These are phyloP conservation scores for Phytophthora litchii DNA, from an alignment of 352 stramenopile species.

Conservation along the genomic window DNA sequence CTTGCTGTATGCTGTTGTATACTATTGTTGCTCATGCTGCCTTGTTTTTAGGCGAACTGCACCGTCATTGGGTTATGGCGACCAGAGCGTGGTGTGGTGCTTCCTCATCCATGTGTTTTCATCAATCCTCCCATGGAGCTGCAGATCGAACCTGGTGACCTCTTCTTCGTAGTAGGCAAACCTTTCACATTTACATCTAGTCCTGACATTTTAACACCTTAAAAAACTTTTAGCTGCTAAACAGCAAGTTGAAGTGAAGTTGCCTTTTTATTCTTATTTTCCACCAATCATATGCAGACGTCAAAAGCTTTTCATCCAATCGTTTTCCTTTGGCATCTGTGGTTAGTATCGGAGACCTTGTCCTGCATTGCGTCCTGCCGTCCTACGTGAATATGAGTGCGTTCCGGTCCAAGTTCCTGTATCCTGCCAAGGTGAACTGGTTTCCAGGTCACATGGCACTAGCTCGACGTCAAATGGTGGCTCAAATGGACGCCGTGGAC, in stretches of 20 bases:
- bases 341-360: constrained; percentile 14
- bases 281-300: background rate
- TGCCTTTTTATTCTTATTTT: constrained; percentile 13
- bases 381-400: constrained; percentile 47
- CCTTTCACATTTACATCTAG: constrained; percentile 53
- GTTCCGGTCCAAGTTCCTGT: constrained; percentile 81
- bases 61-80: constrained; percentile 72
- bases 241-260: constrained; percentile 25
- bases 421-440: constrained; percentile 87
- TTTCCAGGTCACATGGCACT: constrained; percentile 89
- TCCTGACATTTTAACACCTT: constrained; percentile 36
- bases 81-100: constrained; percentile 49
- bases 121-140: constrained; percentile 61
- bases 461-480: constrained; percentile 80
- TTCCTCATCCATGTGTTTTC: constrained; percentile 76
- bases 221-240: too few relatives aligned
- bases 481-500: constrained; percentile 82
- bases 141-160: constrained; percentile 59
- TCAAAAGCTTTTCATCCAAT: constrained; percentile 18
- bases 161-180: constrained; percentile 76
- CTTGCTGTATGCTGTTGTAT: too few relatives aligned
- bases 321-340: constrained; percentile 7
- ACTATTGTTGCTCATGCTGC: too few relatives aligned
- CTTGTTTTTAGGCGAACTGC: constrained; percentile 47
- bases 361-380: constrained; percentile 11